Conservation (phyloP, 192 early-diverging fungal species). For the Geranomyces michiganensis region DNA sequence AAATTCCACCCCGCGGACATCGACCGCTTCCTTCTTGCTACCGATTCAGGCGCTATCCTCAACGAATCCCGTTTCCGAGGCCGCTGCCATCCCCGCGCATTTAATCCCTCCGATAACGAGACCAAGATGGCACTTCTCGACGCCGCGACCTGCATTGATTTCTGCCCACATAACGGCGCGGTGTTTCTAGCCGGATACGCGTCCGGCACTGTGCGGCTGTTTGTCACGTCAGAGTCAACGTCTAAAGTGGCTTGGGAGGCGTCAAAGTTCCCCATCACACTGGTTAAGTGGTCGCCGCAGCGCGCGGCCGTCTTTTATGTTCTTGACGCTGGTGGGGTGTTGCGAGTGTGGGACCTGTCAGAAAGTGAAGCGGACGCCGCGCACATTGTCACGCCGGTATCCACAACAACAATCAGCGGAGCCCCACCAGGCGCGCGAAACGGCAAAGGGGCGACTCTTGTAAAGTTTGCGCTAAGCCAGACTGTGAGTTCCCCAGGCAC, state of each 20-base stretch:
- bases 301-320: constrained; percentile 51
- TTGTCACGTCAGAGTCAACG: constrained; percentile 5
- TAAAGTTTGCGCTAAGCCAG: constrained; percentile 22
- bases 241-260: constrained; percentile 40
- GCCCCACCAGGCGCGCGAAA: not conserved
- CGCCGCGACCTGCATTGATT: constrained; percentile 26
- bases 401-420: no score
- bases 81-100: constrained; percentile 25
- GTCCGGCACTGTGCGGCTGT: constrained; percentile 46
- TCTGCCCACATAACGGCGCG: constrained; percentile 31
- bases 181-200: constrained; percentile 47
- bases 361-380: constrained; percentile 38
- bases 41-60: constrained; percentile 32
- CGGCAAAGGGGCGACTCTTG: constrained; percentile 16
- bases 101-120: not conserved
- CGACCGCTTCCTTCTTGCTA: constrained; percentile 37
- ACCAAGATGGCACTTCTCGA: constrained; percentile 16
- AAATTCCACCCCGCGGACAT: constrained; percentile 18
- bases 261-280: not conserved
- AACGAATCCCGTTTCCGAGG: constrained; percentile 40
- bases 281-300: constrained; percentile 50
- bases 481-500: not conserved
- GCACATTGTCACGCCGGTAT: constrained; percentile 22
- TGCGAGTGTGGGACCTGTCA: constrained; percentile 50
- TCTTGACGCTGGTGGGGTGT: constrained; percentile 32